Percentiles rank a stretch among this genome's conserved stretches.
Conservation (phyloP, 2,329 filamentous ascomycete species). For the Fusarium musae region DNA sequence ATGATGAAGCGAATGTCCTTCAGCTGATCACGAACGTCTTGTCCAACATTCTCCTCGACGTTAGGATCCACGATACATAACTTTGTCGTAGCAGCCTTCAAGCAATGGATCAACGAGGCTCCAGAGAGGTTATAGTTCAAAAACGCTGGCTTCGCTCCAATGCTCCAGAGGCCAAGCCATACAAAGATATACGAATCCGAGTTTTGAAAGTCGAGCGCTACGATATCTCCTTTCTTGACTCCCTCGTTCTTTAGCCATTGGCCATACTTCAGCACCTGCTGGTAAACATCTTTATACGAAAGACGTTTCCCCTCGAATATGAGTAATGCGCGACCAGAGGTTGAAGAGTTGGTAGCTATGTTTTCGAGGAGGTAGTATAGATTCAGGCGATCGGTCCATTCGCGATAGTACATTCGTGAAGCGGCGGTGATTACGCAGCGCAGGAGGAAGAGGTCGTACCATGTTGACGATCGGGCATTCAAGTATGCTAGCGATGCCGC, state of each 20-base stretch:
- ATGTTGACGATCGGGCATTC: slow-evolving; percentile 75
- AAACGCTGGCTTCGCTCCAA: slow-evolving; percentile 85
- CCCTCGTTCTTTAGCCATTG: slow-evolving; percentile 75
- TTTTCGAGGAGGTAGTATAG: slow-evolving; percentile 81
- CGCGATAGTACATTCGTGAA: slow-evolving; percentile 56
- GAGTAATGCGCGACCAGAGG: slow-evolving; percentile 68
- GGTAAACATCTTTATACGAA: slow-evolving; percentile 82
- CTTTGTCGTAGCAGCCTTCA: slow-evolving; percentile 73
- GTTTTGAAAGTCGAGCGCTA: slow-evolving; percentile 85
- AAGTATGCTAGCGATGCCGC: slow-evolving; percentile 79
- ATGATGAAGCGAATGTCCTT: slow-evolving; percentile 67
- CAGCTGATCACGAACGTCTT: slow-evolving; percentile 65
- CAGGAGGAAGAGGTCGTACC: slow-evolving; percentile 73
- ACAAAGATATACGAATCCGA: slow-evolving; percentile 81
- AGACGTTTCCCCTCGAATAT: slow-evolving; percentile 75
- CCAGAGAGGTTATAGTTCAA: slow-evolving; percentile 88
- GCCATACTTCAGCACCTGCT: slow-evolving; percentile 76
- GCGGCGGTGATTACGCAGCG: slow-evolving; percentile 61
- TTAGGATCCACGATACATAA: slow-evolving; percentile 76
- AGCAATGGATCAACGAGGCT: slow-evolving; percentile 77
- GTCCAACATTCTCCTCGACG: slow-evolving; percentile 65
- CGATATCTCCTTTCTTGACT: slow-evolving; percentile 77
- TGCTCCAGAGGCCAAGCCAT: slow-evolving; percentile 81
- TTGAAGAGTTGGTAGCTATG: slow-evolving; percentile 63
- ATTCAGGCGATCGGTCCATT: slow-evolving; percentile 71